These are phyloP conservation scores for Pythium coloratum DNA, from an alignment of 352 stramenopile species.

Conservation along the genomic window DNA sequence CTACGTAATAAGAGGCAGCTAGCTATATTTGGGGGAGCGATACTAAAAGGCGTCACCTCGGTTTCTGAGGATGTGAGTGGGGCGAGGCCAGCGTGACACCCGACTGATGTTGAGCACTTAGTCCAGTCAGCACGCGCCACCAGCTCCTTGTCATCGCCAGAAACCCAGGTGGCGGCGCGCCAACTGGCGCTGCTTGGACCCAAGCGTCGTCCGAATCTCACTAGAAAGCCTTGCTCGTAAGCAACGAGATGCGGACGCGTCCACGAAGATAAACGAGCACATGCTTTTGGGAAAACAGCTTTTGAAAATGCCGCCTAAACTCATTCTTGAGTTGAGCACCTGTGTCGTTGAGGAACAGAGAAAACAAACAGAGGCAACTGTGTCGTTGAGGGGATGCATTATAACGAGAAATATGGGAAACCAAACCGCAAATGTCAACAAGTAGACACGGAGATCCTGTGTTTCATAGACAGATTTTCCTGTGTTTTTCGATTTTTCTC, in stretches of 20 bases:
- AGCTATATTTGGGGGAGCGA: neutral
- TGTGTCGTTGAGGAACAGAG: neutral
- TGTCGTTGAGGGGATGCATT: neutral
- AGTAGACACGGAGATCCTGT: too few species aligned
- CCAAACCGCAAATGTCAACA: too few species aligned
- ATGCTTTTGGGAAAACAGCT: neutral
- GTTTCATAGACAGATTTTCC: neutral
- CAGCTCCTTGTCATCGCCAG: neutral
- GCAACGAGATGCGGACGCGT: neutral
- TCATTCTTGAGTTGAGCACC: neutral
- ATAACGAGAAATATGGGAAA: neutral
- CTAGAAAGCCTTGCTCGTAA: neutral
- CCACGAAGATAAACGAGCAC: neutral
- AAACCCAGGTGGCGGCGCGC: neutral
- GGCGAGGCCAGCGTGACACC: neutral
- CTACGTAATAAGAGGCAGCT: neutral
- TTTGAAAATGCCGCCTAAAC: neutral
- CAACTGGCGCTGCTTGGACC: neutral
- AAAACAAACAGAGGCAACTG: too few species aligned
- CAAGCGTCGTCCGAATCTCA: neutral
- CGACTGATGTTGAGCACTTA: neutral
- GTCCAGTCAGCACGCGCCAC: slow-evolving; percentile 1
- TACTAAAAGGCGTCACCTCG: neutral
- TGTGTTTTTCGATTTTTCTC: neutral
- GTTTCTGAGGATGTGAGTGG: slow-evolving; percentile 3